These are phyloP conservation scores for Podospora didyma DNA, from an alignment of 495 filamentous ascomycete species.

Conservation along the genomic window DNA sequence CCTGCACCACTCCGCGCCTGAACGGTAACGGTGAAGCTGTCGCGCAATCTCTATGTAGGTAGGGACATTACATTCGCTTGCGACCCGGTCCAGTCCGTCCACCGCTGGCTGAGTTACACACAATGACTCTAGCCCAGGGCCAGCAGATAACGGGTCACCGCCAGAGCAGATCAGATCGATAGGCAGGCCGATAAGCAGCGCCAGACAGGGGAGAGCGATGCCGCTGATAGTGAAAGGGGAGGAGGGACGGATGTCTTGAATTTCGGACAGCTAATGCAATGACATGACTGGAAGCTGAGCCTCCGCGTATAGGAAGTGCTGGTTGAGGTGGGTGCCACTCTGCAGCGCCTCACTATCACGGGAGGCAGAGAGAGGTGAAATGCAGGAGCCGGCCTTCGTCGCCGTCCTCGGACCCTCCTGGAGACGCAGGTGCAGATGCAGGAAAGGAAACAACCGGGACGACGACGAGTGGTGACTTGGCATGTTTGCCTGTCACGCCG, in stretches of 20 bases:
- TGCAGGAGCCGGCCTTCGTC: background rate
- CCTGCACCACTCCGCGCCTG: conserved; percentile 5
- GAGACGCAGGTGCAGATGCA: conserved; percentile 2
- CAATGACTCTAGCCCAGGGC: conserved; percentile 4
- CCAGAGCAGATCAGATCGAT: conserved; percentile 4
- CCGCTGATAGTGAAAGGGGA: conserved; percentile 3
- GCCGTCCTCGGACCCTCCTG: background rate
- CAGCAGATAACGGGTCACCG: conserved; percentile 22
- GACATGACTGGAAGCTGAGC: conserved; percentile 4
- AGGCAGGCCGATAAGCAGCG: conserved; percentile 17
- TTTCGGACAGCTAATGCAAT: background rate
- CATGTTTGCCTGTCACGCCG: too few relatives aligned
- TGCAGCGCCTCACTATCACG: conserved; percentile 13
- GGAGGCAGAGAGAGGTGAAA: conserved; percentile 9
- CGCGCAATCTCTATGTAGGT: conserved; percentile 6
- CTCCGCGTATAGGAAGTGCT: background rate
- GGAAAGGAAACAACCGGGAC: conserved; percentile 9
- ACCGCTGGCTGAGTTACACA: conserved; percentile 3
- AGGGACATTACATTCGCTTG: background rate
- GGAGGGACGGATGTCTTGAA: background rate
- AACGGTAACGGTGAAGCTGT: conserved; percentile 9
- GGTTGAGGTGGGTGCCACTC: background rate
- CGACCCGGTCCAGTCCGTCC: conserved; percentile 4
- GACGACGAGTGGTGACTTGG: too few relatives aligned
- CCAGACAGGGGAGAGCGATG: conserved; percentile 9